Evolutionary conservation across 768 basidiomycete species (phyloP).

Genomic region (Termitomyces sp.): DNA sequence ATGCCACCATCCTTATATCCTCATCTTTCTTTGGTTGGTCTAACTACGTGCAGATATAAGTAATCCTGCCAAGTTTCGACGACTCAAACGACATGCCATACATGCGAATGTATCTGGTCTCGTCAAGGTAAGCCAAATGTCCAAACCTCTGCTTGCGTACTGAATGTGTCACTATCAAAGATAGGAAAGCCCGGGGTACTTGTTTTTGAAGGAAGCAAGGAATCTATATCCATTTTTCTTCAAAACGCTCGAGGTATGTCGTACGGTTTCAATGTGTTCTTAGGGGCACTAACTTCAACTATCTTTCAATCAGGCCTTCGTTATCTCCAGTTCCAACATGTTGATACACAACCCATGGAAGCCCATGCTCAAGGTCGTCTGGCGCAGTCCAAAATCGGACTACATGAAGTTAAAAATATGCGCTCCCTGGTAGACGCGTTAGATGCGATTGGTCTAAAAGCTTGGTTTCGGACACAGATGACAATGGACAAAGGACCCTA

Average conservation of each 20-base stretch:
- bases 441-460: conserved; percentile 29
- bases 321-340: conserved; percentile 42
- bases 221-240: conserved; percentile 32
- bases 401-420: conserved; percentile 35
- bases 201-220: conserved; percentile 35
- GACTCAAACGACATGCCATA: conserved; percentile 34
- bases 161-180: conserved; percentile 14
- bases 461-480: conserved; percentile 36
- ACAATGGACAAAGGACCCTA: conserved; percentile 27
- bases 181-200: conserved; percentile 41
- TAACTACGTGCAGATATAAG: conserved; percentile 27
- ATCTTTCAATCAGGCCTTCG: conserved; percentile 26
- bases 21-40: not conserved
- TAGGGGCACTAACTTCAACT: not conserved
- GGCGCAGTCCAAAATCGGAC: conserved; percentile 24
- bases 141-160: not conserved
- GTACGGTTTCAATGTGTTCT: not conserved
- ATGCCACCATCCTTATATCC: conserved; percentile 9
- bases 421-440: conserved; percentile 27
- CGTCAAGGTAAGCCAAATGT: conserved; percentile 28
- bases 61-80: conserved; percentile 38
- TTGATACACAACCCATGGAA: conserved; percentile 29
- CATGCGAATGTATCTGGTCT: conserved; percentile 35
- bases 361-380: conserved; percentile 14
- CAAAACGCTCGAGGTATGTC: conserved; percentile 32